A percentile compares a stretch with the other conserved stretches of the same genome.
These are phyloP conservation scores for Straminergon stramineum DNA, from an alignment of 225 moss, liverwort and hornwort genomes.

Conservation along the genomic window DNA sequence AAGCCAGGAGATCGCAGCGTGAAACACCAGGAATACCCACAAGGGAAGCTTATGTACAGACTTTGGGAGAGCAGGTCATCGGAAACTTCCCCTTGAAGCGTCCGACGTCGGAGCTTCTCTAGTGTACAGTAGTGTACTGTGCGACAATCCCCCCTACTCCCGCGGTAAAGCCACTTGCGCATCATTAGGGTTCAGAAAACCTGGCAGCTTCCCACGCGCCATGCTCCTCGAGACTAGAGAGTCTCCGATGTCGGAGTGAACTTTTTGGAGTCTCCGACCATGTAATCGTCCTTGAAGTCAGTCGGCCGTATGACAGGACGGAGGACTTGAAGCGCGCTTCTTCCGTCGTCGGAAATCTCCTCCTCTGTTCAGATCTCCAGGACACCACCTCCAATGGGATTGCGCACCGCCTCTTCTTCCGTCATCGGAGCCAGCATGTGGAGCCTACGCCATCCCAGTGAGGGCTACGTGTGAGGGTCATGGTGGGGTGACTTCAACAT, in stretches of 20 bases:
- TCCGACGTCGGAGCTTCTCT: neutral
- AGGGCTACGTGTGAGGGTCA: neutral
- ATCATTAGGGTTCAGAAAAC: too few relatives aligned
- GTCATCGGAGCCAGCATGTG: neutral
- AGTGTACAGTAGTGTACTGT: neutral
- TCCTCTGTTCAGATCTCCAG: neutral
- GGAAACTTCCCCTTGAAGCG: neutral
- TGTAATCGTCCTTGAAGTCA: neutral
- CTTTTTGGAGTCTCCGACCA: neutral
- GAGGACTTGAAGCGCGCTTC: neutral
- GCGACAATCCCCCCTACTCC: neutral
- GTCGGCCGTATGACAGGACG: neutral
- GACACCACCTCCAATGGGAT: neutral
- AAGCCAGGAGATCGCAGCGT: neutral
- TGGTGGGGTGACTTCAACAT: too few relatives aligned
- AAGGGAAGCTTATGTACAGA: neutral
- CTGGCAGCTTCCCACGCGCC: too few relatives aligned
- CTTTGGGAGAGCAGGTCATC: neutral
- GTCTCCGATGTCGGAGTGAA: neutral
- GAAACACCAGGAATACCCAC: fast-evolving
- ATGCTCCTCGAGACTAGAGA: neutral
- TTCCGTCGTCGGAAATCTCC: neutral
- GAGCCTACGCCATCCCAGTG: neutral
- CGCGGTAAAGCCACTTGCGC: neutral
- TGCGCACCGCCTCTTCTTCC: neutral